phyloP scores from a whole-genome alignment of 345 rosid species.

The Eucalyptus fibrosa region DNA sequence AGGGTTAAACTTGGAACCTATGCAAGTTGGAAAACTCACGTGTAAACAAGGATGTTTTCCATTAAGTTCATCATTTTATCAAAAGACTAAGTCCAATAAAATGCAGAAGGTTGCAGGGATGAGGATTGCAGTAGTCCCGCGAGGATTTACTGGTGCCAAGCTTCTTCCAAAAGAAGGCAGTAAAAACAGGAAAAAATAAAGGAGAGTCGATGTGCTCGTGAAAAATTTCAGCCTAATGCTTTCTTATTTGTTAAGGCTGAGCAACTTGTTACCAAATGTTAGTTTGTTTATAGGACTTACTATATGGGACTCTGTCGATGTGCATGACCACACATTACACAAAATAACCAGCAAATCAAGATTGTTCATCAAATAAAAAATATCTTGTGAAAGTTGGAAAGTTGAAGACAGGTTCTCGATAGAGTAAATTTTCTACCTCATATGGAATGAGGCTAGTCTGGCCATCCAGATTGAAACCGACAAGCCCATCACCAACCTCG shows the following conservation, averaged over 20 bases:
- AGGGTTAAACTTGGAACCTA: neutral
- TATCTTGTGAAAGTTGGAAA: neutral
- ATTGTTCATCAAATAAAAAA: neutral
- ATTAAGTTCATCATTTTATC: neutral
- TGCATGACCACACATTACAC: neutral
- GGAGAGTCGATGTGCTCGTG: neutral
- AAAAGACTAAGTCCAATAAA: neutral
- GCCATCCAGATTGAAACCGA: slow-evolving; percentile 50
- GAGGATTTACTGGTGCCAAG: neutral
- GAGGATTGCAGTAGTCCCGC: neutral
- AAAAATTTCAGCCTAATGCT: neutral
- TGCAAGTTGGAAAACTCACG: neutral
- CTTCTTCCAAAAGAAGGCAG: neutral
- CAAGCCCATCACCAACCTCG: slow-evolving; percentile 52
- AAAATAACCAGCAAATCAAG: neutral
- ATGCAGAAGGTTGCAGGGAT: neutral
- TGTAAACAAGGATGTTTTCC: neutral
- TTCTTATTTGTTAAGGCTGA: neutral
- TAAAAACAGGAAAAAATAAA: neutral
- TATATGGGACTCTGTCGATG: neutral
- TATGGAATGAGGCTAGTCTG: slow-evolving; percentile 52
- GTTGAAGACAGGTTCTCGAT: neutral
- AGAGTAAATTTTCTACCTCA: slow-evolving; percentile 37
- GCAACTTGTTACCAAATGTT: neutral
- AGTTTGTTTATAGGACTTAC: neutral